These are phyloP conservation scores for Pyrenophora graminea DNA, from an alignment of 2,329 filamentous ascomycete genomes.

Conservation along the genomic window DNA sequence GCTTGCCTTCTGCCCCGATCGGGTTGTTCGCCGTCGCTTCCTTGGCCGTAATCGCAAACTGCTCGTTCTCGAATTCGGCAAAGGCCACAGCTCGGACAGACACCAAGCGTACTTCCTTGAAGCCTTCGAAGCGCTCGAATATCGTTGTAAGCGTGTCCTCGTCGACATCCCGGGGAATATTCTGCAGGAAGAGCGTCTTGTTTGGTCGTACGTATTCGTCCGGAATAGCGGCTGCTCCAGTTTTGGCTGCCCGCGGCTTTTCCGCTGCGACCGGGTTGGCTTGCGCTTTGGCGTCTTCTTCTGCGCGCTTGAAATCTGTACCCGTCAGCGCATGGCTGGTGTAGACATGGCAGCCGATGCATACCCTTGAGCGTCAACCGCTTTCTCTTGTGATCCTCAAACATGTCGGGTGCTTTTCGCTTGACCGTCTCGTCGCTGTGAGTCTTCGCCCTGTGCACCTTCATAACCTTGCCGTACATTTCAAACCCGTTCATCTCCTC, in stretches of 20 bases:
- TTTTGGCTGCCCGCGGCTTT: slow-evolving; percentile 64
- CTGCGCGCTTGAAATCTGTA: slow-evolving; percentile 76
- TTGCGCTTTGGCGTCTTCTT: slow-evolving; percentile 77
- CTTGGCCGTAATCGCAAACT: slow-evolving; percentile 88
- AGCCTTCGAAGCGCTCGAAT: slow-evolving; percentile 89
- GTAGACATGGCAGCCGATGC: not conserved
- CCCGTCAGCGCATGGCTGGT: slow-evolving; percentile 41
- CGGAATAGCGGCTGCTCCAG: slow-evolving; percentile 79
- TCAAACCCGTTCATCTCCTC: slow-evolving; percentile 92
- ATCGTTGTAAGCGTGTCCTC: slow-evolving; percentile 77
- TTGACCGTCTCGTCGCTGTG: slow-evolving; percentile 86
- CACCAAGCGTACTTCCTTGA: slow-evolving; percentile 88
- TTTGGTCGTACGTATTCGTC: slow-evolving; percentile 98
- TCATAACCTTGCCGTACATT: slow-evolving; percentile 89
- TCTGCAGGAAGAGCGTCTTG: slow-evolving; percentile 93
- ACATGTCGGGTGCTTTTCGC: slow-evolving; percentile 74
- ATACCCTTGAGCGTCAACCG: slow-evolving; percentile 88
- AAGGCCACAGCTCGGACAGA: slow-evolving; percentile 91
- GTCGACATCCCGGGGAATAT: slow-evolving; percentile 84
- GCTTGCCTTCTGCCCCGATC: slow-evolving; percentile 72
- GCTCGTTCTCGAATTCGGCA: slow-evolving; percentile 91
- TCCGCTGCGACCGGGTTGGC: slow-evolving; percentile 64
- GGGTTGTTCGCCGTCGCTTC: slow-evolving; percentile 87
- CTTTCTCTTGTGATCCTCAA: slow-evolving; percentile 83
- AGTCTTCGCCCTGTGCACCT: slow-evolving; percentile 78